These are phyloP conservation scores for Boletus vinaceobasis DNA, from an alignment of 768 basidiomycete genomes.

Conservation along the genomic window DNA sequence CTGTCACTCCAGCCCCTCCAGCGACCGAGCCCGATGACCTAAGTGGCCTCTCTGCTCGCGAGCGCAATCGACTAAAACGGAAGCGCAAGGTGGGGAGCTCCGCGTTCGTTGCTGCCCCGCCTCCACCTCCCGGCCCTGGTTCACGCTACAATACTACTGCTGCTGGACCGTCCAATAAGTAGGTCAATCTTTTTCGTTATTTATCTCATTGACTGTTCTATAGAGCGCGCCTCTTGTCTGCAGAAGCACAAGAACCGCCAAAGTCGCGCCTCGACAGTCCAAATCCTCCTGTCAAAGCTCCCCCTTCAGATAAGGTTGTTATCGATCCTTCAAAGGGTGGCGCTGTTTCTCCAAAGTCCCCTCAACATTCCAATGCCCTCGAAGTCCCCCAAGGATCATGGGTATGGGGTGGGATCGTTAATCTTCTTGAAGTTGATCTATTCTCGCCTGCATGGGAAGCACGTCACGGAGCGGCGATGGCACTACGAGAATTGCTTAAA, in stretches of 20 bases:
- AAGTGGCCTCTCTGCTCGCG: constrained; percentile 77
- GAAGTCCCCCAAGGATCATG: constrained; percentile 73
- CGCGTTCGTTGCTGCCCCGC: constrained; percentile 73
- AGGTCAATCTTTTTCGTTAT: constrained; percentile 16
- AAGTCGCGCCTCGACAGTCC: constrained; percentile 61
- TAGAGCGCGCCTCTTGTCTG: constrained; percentile 72
- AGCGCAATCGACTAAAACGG: constrained; percentile 90
- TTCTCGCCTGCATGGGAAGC: constrained; percentile 90
- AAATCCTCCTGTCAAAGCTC: constrained; percentile 36
- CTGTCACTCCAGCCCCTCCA: constrained; percentile 39
- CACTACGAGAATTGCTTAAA: constrained; percentile 83
- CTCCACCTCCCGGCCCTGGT: constrained; percentile 50
- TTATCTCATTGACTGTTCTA: constrained; percentile 1
- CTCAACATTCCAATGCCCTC: constrained; percentile 74
- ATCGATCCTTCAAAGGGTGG: constrained; percentile 84
- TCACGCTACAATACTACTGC: constrained; percentile 62
- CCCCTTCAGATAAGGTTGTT: constrained; percentile 59
- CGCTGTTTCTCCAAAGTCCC: constrained; percentile 72
- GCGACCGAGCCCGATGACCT: constrained; percentile 42
- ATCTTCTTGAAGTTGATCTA: constrained; percentile 76
- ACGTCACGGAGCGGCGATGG: constrained; percentile 91
- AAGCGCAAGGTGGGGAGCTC: constrained; percentile 87
- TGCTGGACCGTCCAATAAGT: constrained; percentile 60
- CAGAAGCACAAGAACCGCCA: constrained; percentile 51
- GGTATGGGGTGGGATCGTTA: constrained; percentile 84